Evolutionary conservation across 805 yeast genomes (phyloP), one percentile per base, ranked within the genome.

Genomic region (Yamadazyma nakazawae): DNA sequence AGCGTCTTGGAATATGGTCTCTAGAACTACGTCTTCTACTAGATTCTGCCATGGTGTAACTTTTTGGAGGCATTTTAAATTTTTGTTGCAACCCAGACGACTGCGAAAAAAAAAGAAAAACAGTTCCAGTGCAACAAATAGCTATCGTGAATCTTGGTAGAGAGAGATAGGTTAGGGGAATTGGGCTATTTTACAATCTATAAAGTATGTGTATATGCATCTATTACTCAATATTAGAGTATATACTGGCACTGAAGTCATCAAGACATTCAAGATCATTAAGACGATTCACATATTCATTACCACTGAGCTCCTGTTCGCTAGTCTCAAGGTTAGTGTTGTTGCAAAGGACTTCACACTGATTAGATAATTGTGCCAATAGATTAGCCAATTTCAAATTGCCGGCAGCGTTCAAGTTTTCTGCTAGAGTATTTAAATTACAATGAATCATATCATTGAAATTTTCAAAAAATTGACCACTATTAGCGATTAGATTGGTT

Each of bases 181-280:
- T 21, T 21, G 24, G 7, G 24, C 6, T 21, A 21, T 7, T 21
- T 7, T 21, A 21, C 24, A 21, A 21, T 21, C 7, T 21, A 21
- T 21, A 21, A 7, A 21, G 4, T 30, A 38, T 19, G 18, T 14
- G 25, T 26, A 24, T 38, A 38, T 17, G 13, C 18, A 24, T n/a
- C 18, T 34, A 31, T 51, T 59, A 70, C 45, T 71, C 76, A 53
- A 86, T 88, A 58, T 89, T 89, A 16, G 96, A 85, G 63, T 91
- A 91, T 8, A 91, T 91, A 54, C 89, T 77, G 4, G 97, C 97
- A 66, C 96, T 84, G 54, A 91, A 76, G 50, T 89, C 96, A 54
- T 88, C 95, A 47, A 91, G 74, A 52, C 83, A 89, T 14, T 79
- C 82, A 28, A 66, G 55, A 34, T 62, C 66, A 54, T 68, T 69